A percentile compares a stretch with the other conserved stretches of the same genome.
Evolutionary conservation across 1,139 yeast species (phyloP).

Genomic region (Groenewaldozyma sp.): DNA sequence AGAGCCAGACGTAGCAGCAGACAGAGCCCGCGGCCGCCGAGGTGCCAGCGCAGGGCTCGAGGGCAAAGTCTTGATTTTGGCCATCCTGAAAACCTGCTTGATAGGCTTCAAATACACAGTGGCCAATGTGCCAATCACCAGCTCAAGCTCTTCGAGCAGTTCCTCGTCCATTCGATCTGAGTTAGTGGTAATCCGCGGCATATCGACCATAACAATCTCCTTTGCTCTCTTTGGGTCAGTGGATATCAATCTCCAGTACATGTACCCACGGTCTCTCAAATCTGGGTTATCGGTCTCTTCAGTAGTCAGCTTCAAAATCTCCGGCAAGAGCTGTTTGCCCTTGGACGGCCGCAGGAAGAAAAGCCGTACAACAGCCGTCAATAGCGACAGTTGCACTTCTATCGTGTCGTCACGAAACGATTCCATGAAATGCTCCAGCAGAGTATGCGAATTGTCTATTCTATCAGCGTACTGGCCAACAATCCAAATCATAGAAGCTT

Average conservation of each 20-base stretch:
- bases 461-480: slow-evolving; percentile 59
- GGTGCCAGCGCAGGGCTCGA: slow-evolving; percentile 55
- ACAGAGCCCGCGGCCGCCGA: too few species aligned
- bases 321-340: slow-evolving; percentile 51
- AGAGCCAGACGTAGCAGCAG: too few species aligned
- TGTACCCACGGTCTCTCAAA: slow-evolving; percentile 72
- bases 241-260: slow-evolving; percentile 77
- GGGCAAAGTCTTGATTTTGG: slow-evolving; percentile 46
- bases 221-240: slow-evolving; percentile 37
- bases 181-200: slow-evolving; percentile 59
- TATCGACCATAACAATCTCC: slow-evolving; percentile 47
- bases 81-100: slow-evolving; percentile 61
- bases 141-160: slow-evolving; percentile 69
- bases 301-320: slow-evolving; percentile 59
- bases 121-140: slow-evolving; percentile 73
- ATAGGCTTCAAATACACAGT: slow-evolving; percentile 81
- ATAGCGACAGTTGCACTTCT: slow-evolving; percentile 64
- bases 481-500: slow-evolving; percentile 75
- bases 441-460: slow-evolving; percentile 39
- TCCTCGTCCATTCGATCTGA: slow-evolving; percentile 63
- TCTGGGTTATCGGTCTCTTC: slow-evolving; percentile 75
- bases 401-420: slow-evolving; percentile 51
- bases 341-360: slow-evolving; percentile 49
- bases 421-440: slow-evolving; percentile 40
- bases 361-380: slow-evolving; percentile 68